Percentiles rank a stretch among this genome's conserved stretches.
These are phyloP conservation scores for Venturia nashicola DNA, from an alignment of 2,329 filamentous ascomycete genomes.

Conservation along the genomic window DNA sequence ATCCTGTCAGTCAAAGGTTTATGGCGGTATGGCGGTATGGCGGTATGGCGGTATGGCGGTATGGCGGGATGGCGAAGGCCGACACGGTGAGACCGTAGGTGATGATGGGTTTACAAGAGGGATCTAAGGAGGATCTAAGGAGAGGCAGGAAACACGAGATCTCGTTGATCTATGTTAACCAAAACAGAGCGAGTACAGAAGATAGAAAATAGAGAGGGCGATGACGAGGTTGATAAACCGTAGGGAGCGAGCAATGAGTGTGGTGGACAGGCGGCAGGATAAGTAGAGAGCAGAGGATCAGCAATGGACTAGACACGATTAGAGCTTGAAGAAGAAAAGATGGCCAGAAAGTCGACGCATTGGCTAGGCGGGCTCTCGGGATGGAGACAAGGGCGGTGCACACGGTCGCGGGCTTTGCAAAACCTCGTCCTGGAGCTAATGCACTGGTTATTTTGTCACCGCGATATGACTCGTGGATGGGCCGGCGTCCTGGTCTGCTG, in stretches of 20 bases:
- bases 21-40: neutral
- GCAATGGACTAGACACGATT: conserved; percentile 26
- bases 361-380: conserved; percentile 5
- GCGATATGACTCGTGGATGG: conserved; percentile 10
- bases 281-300: conserved; percentile 26
- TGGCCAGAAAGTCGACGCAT: conserved; percentile 22
- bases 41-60: no score
- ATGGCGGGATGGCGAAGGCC: neutral
- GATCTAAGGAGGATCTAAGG: conserved; percentile 28
- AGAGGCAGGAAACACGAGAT: conserved; percentile 25
- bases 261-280: conserved; percentile 23
- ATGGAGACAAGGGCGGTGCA: conserved; percentile 6
- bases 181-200: conserved; percentile 20
- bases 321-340: conserved; percentile 29
- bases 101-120: conserved; percentile 15
- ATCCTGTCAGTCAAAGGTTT: conserved; percentile 7
- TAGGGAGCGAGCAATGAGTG: conserved; percentile 24
- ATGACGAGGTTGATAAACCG: conserved; percentile 31
- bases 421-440: conserved; percentile 22
- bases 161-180: conserved; percentile 7
- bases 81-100: neutral
- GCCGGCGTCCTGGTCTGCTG: neutral
- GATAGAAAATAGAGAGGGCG: conserved; percentile 23
- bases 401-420: conserved; percentile 18
- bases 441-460: conserved; percentile 20